phyloP scores from a whole-genome alignment of 805 yeast species.

The Hanseniaspora meyeri region DNA sequence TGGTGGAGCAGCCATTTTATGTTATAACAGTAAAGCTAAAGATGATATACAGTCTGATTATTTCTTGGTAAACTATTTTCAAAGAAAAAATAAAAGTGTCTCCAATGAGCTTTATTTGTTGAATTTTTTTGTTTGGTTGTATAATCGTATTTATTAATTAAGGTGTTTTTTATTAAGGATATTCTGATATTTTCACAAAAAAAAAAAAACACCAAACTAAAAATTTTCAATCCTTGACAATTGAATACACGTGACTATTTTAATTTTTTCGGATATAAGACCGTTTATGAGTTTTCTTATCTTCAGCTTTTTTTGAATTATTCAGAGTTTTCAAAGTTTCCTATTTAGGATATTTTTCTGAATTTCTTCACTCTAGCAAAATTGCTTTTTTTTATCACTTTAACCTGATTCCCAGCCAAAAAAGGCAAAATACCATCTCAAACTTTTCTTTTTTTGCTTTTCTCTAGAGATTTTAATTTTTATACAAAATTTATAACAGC shows the following conservation, averaged over 20 bases:
- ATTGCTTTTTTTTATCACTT: background rate
- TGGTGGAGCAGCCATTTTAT: constrained; percentile 6
- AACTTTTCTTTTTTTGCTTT: background rate
- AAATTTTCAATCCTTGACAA: background rate
- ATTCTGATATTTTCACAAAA: background rate
- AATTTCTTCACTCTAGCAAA: background rate
- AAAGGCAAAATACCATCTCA: background rate
- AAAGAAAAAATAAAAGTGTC: no score
- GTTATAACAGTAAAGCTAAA: background rate
- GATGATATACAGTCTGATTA: background rate
- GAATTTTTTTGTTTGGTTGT: no score
- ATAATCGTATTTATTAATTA: no score
- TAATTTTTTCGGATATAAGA: background rate
- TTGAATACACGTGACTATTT: background rate
- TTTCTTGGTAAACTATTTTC: background rate
- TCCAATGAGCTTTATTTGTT: no score
- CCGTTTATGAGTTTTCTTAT: no score
- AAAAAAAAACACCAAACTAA: background rate
- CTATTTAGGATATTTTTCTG: background rate
- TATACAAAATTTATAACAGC: background rate
- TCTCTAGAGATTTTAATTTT: background rate
- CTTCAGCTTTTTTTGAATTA: background rate
- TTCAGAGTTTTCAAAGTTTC: background rate
- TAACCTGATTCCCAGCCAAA: background rate
- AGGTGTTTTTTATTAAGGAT: background rate